Conservation (phyloP, 2,329 filamentous ascomycete genomes). For the Fusarium miscanthi region DNA sequence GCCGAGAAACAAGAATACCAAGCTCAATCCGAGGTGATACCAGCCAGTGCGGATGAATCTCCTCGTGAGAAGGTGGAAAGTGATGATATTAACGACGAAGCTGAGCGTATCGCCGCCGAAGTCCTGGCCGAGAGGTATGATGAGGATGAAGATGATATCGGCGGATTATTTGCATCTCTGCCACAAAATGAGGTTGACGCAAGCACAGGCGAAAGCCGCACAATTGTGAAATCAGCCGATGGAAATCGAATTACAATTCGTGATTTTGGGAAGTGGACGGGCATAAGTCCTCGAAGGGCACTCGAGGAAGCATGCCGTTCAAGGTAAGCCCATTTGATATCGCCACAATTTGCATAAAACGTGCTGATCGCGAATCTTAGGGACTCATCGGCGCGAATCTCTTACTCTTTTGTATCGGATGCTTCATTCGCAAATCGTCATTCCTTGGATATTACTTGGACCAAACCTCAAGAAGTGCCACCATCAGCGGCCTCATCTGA, state of each 20-base stretch:
- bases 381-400: conserved; percentile 75
- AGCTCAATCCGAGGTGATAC: conserved; percentile 36
- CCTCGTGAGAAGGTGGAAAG: conserved; percentile 51
- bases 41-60: conserved; percentile 38
- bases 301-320: conserved; percentile 90
- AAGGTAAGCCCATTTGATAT: conserved; percentile 60
- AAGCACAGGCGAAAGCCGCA: conserved; percentile 67
- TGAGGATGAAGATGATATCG: conserved; percentile 62
- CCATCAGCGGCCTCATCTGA: conserved; percentile 50
- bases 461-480: conserved; percentile 72
- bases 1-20: conserved; percentile 55
- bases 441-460: conserved; percentile 80
- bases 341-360: not conserved
- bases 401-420: conserved; percentile 76
- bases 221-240: conserved; percentile 63
- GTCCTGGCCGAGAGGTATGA: conserved; percentile 64
- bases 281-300: conserved; percentile 78
- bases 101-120: conserved; percentile 68
- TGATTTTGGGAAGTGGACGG: conserved; percentile 86
- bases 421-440: conserved; percentile 81
- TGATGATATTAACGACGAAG: conserved; percentile 64
- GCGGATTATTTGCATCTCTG: conserved; percentile 66
- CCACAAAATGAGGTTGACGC: conserved; percentile 71
- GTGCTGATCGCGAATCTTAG: conserved; percentile 54
- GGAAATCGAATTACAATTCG: conserved; percentile 71